phyloP scores from a whole-genome alignment of 768 basidiomycete genomes.

The Asterophora lycoperdoides region DNA sequence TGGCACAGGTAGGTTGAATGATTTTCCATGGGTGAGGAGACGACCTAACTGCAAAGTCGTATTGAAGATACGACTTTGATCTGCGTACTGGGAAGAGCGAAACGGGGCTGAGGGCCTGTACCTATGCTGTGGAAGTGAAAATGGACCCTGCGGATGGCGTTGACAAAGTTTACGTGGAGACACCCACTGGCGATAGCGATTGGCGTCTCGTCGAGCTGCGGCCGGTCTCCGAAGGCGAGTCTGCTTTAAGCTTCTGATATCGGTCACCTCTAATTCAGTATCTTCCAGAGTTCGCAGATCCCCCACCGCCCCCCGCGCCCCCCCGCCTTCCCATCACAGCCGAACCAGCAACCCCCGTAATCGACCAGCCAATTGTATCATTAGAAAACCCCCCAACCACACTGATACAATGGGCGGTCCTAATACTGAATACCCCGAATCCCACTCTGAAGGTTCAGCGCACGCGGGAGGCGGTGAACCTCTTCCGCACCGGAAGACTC shows the following conservation, averaged over 20 bases:
- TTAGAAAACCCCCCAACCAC: slow-evolving; percentile 50
- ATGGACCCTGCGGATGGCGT: slow-evolving; percentile 30
- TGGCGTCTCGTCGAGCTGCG: slow-evolving; percentile 67
- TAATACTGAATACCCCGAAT: slow-evolving; percentile 72
- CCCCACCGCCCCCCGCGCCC: slow-evolving; percentile 38
- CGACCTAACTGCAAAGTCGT: not conserved
- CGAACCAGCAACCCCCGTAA: slow-evolving; percentile 1
- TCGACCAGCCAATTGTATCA: slow-evolving; percentile 49
- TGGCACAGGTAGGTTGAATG: slow-evolving; percentile 56
- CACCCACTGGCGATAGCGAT: slow-evolving; percentile 45
- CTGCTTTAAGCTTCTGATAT: not conserved
- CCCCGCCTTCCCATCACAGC: slow-evolving; percentile 15
- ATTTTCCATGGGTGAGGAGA: not conserved
- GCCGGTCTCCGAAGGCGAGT: slow-evolving; percentile 67
- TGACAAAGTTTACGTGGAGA: slow-evolving; percentile 56
- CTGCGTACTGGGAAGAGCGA: slow-evolving; percentile 66
- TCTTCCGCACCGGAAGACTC: slow-evolving; percentile 67
- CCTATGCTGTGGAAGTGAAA: slow-evolving; percentile 55
- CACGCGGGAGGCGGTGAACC: slow-evolving; percentile 63
- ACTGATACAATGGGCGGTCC: slow-evolving; percentile 72
- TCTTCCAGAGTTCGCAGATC: slow-evolving; percentile 59
- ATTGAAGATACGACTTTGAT: slow-evolving; percentile 69
- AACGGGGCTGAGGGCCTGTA: slow-evolving; percentile 65
- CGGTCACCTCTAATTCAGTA: not conserved
- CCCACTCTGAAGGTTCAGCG: slow-evolving; percentile 64